These are phyloP conservation scores for Lasiosphaeria miniovina DNA, from an alignment of 495 filamentous ascomycete genomes.

Conservation along the genomic window DNA sequence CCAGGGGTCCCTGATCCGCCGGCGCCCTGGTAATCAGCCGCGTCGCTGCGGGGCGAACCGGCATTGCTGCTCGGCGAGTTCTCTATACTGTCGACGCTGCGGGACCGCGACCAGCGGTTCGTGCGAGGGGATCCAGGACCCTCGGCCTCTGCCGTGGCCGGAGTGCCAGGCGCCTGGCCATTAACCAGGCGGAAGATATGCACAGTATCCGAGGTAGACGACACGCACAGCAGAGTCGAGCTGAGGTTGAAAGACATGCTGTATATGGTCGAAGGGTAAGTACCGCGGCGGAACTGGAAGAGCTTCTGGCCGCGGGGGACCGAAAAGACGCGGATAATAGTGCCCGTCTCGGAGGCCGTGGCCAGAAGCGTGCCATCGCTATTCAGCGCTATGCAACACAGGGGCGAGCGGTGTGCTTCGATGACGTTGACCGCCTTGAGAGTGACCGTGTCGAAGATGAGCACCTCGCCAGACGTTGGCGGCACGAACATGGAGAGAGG, in stretches of 20 bases:
- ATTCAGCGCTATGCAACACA: constrained; percentile 87
- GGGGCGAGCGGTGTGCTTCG: constrained; percentile 89
- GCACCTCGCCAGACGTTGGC: constrained; percentile 85
- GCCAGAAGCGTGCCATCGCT: constrained; percentile 89
- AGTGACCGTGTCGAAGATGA: constrained; percentile 84
- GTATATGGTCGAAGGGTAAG: constrained; percentile 89
- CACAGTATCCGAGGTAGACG: constrained; percentile 94
- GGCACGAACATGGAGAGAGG: constrained; percentile 70
- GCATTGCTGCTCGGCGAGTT: constrained; percentile 42
- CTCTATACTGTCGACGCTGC: constrained; percentile 47
- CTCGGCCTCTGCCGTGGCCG: constrained; percentile 13
- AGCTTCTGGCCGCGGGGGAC: constrained; percentile 86
- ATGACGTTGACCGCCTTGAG: constrained; percentile 89
- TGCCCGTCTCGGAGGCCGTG: constrained; percentile 95
- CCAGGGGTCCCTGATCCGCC: constrained; percentile 28
- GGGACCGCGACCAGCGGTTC: constrained; percentile 46
- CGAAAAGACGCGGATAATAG: constrained; percentile 92
- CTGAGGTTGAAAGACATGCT: constrained; percentile 99
- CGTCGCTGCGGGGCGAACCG: constrained; percentile 45
- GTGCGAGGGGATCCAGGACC: constrained; percentile 36
- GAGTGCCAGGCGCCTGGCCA: constrained; percentile 20
- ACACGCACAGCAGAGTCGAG: constrained; percentile 89
- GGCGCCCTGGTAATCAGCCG: constrained; percentile 31
- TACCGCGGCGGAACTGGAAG: constrained; percentile 91
- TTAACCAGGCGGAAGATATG: constrained; percentile 79